Evolutionary conservation across 2,329 filamentous ascomycete genomes (phyloP), one percentile per base, ranked within the genome.

Genomic region (Ilyonectria mors-panacis): DNA sequence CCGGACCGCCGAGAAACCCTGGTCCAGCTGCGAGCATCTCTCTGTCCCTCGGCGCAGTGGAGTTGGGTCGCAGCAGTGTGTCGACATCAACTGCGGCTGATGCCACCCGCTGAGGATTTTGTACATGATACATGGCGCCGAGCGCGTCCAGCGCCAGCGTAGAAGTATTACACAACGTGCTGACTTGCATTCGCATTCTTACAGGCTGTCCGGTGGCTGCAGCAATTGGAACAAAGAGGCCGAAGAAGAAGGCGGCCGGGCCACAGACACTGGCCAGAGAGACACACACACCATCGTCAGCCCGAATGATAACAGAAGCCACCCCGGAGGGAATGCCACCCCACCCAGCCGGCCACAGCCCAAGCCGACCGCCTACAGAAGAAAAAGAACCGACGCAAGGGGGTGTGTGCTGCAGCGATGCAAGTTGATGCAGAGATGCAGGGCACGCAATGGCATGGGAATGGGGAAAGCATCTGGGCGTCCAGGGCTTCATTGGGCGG

Each of bases 281-380:
- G 26, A 26, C 4, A 33, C 39, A 62, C 51, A 50, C 60, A 63
- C 60, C 60, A 63, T 54, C 37, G 60, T 63, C 60, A 63, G 60
- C 53, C 35, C 60, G 42, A 57, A 63, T 63, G 61, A 63, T 63
- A 58, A 63, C 54, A 53, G 47, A 23, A 44, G 61, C 61, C 61
- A 58, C 54, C 50, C 45, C 33, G 45, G 23, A 26, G 35, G 19
- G 28, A 28, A 37, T 30, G 35, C 23, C 48, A 54, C 45, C 45
- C 44, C 61, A 63, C 47, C 37, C 45, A 15, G 19, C n/a, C 19
- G 10, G 10, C n/a, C 44, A 45, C 19, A n/a, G 8, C 19, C n/a
- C 19, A 10, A 10, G 44, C n/a, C 19, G 19, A 47, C 45, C 23
- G 12, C 10, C 23, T 6, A 50, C 6, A n/a, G n/a, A 19, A 35